phyloP scores from a whole-genome alignment of 192 early-diverging fungal species.

The Bifiguratus adelaidae region DNA sequence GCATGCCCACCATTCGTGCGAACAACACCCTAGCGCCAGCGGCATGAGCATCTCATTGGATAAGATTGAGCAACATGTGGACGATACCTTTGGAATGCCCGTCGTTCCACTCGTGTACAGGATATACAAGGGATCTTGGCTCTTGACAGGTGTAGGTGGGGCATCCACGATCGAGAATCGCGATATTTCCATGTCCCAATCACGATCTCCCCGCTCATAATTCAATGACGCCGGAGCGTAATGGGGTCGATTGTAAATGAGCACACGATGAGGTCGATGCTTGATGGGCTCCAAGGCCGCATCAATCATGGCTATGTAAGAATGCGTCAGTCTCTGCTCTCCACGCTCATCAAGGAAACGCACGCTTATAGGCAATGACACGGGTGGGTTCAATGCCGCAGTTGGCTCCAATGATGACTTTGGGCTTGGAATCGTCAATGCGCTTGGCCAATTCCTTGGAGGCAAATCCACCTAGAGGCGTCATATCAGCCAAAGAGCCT shows the following conservation, averaged over 20 bases:
- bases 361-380: constrained; percentile 63
- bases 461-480: constrained; percentile 49
- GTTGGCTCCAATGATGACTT: constrained; percentile 62
- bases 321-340: background rate
- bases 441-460: constrained; percentile 71
- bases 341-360: background rate
- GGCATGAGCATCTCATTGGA: background rate
- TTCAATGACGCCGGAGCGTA: constrained; percentile 36
- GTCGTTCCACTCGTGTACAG: constrained; percentile 71
- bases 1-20: constrained; percentile 58
- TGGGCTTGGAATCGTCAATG: constrained; percentile 69
- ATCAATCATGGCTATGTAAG: constrained; percentile 49
- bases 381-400: constrained; percentile 73
- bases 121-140: constrained; percentile 69
- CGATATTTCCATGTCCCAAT: constrained; percentile 39
- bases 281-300: constrained; percentile 44
- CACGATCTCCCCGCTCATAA: constrained; percentile 36
- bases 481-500: background rate
- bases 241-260: constrained; percentile 62
- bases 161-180: constrained; percentile 18
- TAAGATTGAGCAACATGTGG: constrained; percentile 1
- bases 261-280: constrained; percentile 32
- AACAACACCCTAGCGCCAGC: constrained; percentile 28
- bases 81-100: constrained; percentile 68
- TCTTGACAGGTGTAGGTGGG: constrained; percentile 36